phyloP scores from a whole-genome alignment of 768 basidiomycete genomes.

The Pisolithus albus region DNA sequence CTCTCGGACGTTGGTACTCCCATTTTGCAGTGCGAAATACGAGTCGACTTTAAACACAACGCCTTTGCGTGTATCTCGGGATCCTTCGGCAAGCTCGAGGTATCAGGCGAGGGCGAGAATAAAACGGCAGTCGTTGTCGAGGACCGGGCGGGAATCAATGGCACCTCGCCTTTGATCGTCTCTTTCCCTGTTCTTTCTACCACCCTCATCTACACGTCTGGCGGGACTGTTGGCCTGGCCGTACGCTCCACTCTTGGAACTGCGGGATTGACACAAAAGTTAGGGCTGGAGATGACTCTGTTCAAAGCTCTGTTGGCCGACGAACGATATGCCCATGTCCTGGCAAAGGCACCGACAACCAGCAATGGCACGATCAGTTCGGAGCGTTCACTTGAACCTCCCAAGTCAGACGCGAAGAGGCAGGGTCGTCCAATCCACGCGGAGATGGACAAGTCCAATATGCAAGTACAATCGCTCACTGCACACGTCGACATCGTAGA shows the following conservation, averaged over 20 bases:
- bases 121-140: conserved; percentile 16
- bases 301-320: conserved; percentile 16
- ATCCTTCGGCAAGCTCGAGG: conserved; percentile 15
- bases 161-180: conserved; percentile 16
- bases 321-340: conserved; percentile 17
- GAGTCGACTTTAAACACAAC: conserved; percentile 9
- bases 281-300: conserved; percentile 6
- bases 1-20: conserved; percentile 20
- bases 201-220: conserved; percentile 9
- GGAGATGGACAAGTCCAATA: conserved; percentile 11
- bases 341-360: conserved; percentile 15
- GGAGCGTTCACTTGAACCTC: neutral
- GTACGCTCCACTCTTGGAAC: conserved; percentile 10
- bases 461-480: conserved; percentile 14
- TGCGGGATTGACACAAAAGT: neutral
- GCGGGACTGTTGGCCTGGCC: conserved; percentile 14
- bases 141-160: conserved; percentile 12
- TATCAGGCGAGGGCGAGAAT: conserved; percentile 10
- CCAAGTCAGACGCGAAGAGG: conserved; percentile 5
- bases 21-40: conserved; percentile 21
- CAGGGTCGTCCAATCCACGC: conserved; percentile 11
- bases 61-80: conserved; percentile 16
- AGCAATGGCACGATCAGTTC: neutral
- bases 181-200: conserved; percentile 17
- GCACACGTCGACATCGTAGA: conserved; percentile 17